These are phyloP conservation scores for Leishmania arabica DNA, from an alignment of 208 protist genomes.

Conservation along the genomic window DNA sequence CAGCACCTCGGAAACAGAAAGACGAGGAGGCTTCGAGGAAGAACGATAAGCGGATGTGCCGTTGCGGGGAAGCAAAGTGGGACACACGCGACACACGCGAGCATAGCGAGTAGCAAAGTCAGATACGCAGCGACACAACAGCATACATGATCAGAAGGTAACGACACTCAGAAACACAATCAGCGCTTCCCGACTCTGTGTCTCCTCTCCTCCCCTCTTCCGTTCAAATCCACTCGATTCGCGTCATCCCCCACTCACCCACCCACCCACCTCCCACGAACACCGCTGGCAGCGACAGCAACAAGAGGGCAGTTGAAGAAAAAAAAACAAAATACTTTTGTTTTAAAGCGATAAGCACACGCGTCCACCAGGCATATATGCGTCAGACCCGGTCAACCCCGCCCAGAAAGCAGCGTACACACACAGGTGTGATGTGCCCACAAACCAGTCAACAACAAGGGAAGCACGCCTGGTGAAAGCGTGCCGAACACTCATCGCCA, in stretches of 20 bases:
- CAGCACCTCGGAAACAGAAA: constrained; percentile 4
- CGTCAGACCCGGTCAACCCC: background rate
- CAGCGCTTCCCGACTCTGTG: background rate
- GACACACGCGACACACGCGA: background rate
- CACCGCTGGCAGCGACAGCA: background rate
- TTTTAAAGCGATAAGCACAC: too few relatives aligned
- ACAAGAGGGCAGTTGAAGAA: background rate
- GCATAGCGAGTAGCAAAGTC: background rate
- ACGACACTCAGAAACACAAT: background rate
- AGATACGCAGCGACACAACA: background rate
- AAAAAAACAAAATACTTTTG: background rate
- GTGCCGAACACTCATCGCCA: background rate
- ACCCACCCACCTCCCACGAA: background rate
- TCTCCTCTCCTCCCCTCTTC: background rate
- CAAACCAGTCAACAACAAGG: background rate
- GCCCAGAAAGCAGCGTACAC: background rate
- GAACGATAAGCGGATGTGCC: background rate
- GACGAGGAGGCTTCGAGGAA: constrained; percentile 3
- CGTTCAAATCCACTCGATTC: background rate
- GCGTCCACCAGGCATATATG: background rate
- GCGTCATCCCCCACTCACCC: background rate
- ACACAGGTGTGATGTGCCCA: background rate
- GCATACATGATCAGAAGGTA: background rate
- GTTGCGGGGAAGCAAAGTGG: background rate
- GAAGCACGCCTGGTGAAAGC: background rate